Base-by-base conservation (phyloP, 1,139 yeast genomes). In the Ogataea hybrid region DNA sequence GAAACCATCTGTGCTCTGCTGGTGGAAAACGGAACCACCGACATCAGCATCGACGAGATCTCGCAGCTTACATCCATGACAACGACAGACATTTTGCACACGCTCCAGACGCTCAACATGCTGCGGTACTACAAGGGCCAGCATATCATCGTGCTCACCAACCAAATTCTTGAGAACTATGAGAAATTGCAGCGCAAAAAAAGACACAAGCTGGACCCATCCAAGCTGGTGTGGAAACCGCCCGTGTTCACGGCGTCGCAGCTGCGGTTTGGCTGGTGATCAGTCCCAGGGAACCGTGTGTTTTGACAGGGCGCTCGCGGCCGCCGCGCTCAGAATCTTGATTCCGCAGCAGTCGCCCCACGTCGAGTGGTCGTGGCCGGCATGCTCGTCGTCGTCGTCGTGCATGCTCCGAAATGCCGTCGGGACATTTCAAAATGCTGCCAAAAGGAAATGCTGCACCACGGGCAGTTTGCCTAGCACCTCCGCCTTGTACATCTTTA, bases 341-440 rank as follows among this genome's bases (percentile, higher is more conserved):
- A 92, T 94, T 7, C 99, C 99, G 68, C 99, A 92, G 59, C 98
- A 94, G 60, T 92, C 98, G 2, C 96, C 98, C 96, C 96, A 92
- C 2, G 90, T 81, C 48, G 61, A 55, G 29, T 35, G 35, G 10
- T 32, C 28, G 28, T 51, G 46, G 14, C 51, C 32, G 4, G 42
- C 48, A 28, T 52, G 50, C n/a, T 37, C 46, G 8, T 63, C 64
- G 3, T 61, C 66, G 6, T 61, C 66, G 6, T 62, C 68, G 8
- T 5, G 62, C 64, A 5, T 61, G 65, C 7, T 62, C 62, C 23
- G 63, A 68, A 21, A 42, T 32, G 15, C 36, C 40, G 2, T 75
- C 84, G 0, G 97, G 96, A 31, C 90, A 52, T 9, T 43, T 43
- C 17, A 59, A 36, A 4, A 56, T 43, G 0, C 69, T 56, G 1